Evolutionary conservation across 768 basidiomycete species (phyloP), one percentile per base, ranked within the genome.

Genomic region (Serendipita sp.): DNA sequence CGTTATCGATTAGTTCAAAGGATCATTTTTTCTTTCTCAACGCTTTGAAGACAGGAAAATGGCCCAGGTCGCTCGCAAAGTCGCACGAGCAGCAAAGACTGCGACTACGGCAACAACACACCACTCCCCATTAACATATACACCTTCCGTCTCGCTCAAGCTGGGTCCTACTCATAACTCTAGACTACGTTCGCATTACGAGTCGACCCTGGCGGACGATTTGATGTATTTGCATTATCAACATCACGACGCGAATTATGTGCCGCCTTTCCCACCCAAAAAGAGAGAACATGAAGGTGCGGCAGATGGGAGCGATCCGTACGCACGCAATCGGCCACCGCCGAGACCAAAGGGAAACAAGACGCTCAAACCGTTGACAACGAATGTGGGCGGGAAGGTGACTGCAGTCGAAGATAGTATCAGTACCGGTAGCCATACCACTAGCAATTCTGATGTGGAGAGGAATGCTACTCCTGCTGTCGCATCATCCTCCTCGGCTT

Each of bases 191-290:
- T 85, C 91, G 67, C 91, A 97, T 78, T 97, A 96, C 78, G 73
- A 88, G 74, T 76, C 77, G 44, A 86, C 92, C 7, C 79, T 98
- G 66, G 83, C 83, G 23, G 88, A 93, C 74, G 82, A 97, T 76
- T 78, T 93, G 69, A 84, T 98, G 81, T 99, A 99, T 80, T 86
- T 97, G 81, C 88, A 87, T 63, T 96, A 97, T 78, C 77, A 81
- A 60, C 95, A 97, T 75, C 56, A 60, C 35, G 56, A 60, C 28
- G 56, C 56, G 35, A 28, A 23, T 23, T 60, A 8, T n/a, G 35
- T 35, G 3, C 56, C 56, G 18, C 56, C 56, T 7, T 5, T 7
- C 5, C 56, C 56, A 10, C 56, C n/a, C 16, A 23, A 35, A 36
- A 7, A 32, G 56, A 36, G 16, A 35, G n/a, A 28, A 35, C 56